phyloP scores from a whole-genome alignment of 1,139 yeast genomes.

The Suhomyces kunorum region DNA sequence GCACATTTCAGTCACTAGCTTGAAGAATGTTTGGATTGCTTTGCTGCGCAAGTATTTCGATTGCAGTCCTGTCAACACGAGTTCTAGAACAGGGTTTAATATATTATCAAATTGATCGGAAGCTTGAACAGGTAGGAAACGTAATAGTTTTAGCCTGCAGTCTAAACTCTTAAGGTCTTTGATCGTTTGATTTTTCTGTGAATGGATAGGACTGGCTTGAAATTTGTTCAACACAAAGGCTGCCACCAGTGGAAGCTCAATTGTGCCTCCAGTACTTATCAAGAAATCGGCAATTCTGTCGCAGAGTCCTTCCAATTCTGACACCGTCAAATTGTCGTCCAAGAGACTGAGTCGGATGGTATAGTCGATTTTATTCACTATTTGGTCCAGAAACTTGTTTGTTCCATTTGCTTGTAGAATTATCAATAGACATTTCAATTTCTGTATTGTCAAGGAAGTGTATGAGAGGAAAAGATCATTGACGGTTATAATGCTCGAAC shows the following conservation, averaged over 20 bases:
- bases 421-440: conserved; percentile 3
- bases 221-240: conserved; percentile 17
- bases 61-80: background rate
- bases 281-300: conserved; percentile 15
- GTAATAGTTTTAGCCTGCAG: conserved; percentile 16
- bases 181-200: conserved; percentile 1
- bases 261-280: conserved; percentile 12
- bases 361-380: conserved; percentile 19
- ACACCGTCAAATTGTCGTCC: conserved; percentile 19
- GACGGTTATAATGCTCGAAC: conserved; percentile 20
- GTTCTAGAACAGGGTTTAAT: conserved; percentile 4
- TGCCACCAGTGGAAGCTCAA: conserved; percentile 19
- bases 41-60: background rate
- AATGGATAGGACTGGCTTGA: conserved; percentile 9
- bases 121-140: conserved; percentile 9
- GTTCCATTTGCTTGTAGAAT: conserved; percentile 6
- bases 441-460: background rate
- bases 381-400: background rate
- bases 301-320: conserved; percentile 16
- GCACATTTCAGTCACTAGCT: conserved; percentile 8
- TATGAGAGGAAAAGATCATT: conserved; percentile 13
- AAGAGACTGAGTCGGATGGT: conserved; percentile 21
- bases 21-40: background rate
- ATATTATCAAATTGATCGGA: conserved; percentile 4
- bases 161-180: conserved; percentile 9